phyloP scores from a whole-genome alignment of 345 rosid genomes.

The Boechera stricta region DNA sequence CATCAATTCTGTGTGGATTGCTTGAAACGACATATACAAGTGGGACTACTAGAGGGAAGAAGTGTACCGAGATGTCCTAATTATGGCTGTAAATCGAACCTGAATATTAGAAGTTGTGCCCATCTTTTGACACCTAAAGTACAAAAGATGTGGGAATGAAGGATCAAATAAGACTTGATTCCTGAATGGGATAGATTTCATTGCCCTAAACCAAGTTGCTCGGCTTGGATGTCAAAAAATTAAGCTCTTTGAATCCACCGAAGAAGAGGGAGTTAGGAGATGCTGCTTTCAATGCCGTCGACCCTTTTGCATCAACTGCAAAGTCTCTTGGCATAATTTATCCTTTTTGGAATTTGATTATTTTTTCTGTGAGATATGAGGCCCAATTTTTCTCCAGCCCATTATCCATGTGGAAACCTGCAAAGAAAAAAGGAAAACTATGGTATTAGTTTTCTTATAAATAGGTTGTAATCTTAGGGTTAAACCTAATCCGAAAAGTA shows the following conservation, averaged over 20 bases:
- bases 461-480: too few relatives aligned
- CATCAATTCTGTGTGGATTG: neutral
- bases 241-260: neutral
- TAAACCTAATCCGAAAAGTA: too few relatives aligned
- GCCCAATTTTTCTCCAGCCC: too few relatives aligned
- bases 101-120: neutral
- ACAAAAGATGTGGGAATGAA: neutral
- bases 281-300: neutral
- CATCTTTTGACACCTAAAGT: neutral
- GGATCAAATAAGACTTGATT: neutral
- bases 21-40: neutral
- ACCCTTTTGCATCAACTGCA: neutral
- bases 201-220: neutral
- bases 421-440: too few relatives aligned
- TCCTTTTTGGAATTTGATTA: too few relatives aligned
- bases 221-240: neutral
- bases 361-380: too few relatives aligned
- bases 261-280: neutral
- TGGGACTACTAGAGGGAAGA: neutral
- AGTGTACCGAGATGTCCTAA: neutral
- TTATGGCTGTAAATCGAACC: neutral
- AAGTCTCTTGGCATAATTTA: neutral
- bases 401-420: too few relatives aligned
- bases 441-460: too few relatives aligned
- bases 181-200: neutral